A percentile compares a stretch with the other conserved stretches of the same genome.
Evolutionary conservation across 805 yeast genomes (phyloP).

Genomic region (Scheffersomyces stipitis): DNA sequence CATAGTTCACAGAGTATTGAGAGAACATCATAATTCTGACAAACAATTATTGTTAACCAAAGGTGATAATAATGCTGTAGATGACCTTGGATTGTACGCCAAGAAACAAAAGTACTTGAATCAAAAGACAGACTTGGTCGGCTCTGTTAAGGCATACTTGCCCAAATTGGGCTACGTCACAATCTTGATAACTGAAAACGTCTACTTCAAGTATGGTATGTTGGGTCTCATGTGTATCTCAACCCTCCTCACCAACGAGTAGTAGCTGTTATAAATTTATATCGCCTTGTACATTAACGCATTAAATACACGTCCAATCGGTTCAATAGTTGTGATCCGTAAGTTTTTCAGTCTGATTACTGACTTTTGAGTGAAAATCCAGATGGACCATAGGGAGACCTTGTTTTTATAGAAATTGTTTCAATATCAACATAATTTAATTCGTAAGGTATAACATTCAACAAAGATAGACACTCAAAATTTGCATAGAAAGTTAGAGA

Average conservation of each 20-base stretch:
- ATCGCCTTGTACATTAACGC: no score
- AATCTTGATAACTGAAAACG: constrained; percentile 84
- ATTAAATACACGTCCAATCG: no score
- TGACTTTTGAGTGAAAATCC: no score
- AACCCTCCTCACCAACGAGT: constrained; percentile 49
- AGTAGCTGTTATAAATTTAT: no score
- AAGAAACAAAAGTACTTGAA: constrained; percentile 73
- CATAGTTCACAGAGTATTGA: constrained; percentile 92
- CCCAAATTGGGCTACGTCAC: constrained; percentile 92
- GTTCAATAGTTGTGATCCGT: no score
- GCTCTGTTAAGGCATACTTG: constrained; percentile 88
- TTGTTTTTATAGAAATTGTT: no score
- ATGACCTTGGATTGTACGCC: constrained; percentile 85
- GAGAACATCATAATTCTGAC: constrained; percentile 65
- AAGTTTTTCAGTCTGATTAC: no score
- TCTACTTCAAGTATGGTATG: constrained; percentile 75
- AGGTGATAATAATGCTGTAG: constrained; percentile 94
- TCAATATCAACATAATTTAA: no score
- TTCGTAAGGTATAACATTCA: no score
- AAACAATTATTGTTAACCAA: constrained; percentile 83
- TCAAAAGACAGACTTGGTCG: constrained; percentile 75
- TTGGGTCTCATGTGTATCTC: constrained; percentile 73
- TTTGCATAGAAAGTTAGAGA: no score
- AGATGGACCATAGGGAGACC: no score
- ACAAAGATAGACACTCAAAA: no score